These are phyloP conservation scores for Porcisia deanei DNA, from an alignment of 208 protist genomes.

Conservation along the genomic window DNA sequence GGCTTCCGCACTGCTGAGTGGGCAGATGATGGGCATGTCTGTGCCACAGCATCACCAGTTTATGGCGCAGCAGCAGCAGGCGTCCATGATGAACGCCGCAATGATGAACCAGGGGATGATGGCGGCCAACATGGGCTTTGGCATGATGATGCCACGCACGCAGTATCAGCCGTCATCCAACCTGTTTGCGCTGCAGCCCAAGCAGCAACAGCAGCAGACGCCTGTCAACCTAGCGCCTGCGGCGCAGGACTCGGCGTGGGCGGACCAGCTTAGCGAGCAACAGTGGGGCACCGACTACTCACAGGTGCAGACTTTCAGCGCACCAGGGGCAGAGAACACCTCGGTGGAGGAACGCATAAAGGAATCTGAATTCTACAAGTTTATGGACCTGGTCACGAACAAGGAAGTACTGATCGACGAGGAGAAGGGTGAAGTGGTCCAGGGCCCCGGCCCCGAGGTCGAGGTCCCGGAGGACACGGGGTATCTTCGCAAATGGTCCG, in stretches of 20 bases:
- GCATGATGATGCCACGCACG: conserved; percentile 57
- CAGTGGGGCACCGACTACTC: conserved; percentile 78
- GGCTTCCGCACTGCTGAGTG: conserved; percentile 12
- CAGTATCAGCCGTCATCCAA: conserved; percentile 50
- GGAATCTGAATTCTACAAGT: conserved; percentile 74
- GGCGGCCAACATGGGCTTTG: conserved; percentile 34
- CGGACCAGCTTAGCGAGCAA: conserved; percentile 58
- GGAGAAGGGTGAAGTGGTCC: conserved; percentile 71
- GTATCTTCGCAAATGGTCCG: conserved; percentile 55
- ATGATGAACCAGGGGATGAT: conserved; percentile 58
- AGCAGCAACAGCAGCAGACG: conserved; percentile 29
- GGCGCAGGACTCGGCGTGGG: conserved; percentile 43
- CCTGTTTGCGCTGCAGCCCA: conserved; percentile 28
- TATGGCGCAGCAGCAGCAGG: conserved; percentile 40
- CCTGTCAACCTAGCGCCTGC: conserved; percentile 18
- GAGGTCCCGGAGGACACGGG: conserved; percentile 56
- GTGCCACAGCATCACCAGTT: conserved; percentile 34
- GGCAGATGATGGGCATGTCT: conserved; percentile 28
- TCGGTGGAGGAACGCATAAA: conserved; percentile 67
- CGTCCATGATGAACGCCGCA: conserved; percentile 31
- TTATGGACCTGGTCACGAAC: conserved; percentile 80
- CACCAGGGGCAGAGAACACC: conserved; percentile 43
- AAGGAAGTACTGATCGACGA: conserved; percentile 81
- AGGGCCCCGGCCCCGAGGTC: conserved; percentile 65
- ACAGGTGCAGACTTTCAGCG: conserved; percentile 58